Evolutionary conservation across 2,329 filamentous ascomycete species (phyloP), one percentile per base, ranked within the genome.

Genomic region (Pseudopithomyces chartarum): DNA sequence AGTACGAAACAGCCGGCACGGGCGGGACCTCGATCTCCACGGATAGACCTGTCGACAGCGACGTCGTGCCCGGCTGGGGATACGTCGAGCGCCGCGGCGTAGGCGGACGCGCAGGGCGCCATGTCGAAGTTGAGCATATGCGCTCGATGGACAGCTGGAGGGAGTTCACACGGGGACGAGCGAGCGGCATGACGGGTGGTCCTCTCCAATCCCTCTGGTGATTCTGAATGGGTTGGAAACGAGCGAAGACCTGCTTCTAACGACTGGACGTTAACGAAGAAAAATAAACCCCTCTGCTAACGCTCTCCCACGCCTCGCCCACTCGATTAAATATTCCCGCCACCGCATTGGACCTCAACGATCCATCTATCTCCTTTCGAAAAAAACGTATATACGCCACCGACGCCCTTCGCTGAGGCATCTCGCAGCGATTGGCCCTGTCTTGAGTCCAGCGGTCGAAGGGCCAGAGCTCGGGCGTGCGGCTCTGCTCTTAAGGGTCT

Each of bases 1-100:
- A 64, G 52, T 59, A 66, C 2, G 67, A 67, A 3, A 66, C 44
- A 1, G 55, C 45, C 15, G 58, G 61, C 1, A 66, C 44, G 3
- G 62, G 54, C 12, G 57, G 63, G 17, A 46, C 26, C 11, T 57
- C 38, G 11, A 15, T 3, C 6, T 54, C n/a, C 2, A 15, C 19
- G 15, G 2, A 13, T 20, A 36, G 11, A 6, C 29, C 15, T 7
- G 34, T 54, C 11, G 11, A 2, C 1, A 42, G 7, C 5, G 26
- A 33, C 2, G 19, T 34, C 10, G 29, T 39, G 12, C 48, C 53
- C 47, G 40, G 39, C 38, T n/a, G 42, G 36, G 56, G 59, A 20
- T 55, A 59, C 17, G 57, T 63, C 13, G 59, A 58, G n/a, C 57
- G 57, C 19, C 58, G 55, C 15, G 61, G 59, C n/a, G 60, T 63